phyloP scores from a whole-genome alignment of 495 filamentous ascomycete species.

The Parathielavia hyrcaniae region DNA sequence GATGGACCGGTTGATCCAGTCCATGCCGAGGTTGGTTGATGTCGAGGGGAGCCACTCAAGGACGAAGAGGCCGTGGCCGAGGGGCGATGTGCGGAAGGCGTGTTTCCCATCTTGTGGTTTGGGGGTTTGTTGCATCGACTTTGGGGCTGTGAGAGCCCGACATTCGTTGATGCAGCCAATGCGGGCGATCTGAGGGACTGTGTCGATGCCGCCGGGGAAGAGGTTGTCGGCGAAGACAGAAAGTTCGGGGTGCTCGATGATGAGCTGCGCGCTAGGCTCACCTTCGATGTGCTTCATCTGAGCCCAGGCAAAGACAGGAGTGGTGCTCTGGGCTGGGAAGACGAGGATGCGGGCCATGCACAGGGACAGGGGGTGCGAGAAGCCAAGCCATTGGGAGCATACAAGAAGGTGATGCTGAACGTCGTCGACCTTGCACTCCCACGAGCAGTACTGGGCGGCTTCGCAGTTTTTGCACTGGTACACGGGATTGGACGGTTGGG shows the following conservation, averaged over 20 bases:
- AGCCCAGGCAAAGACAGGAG: not conserved
- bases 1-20: slow-evolving; percentile 1
- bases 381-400: not conserved
- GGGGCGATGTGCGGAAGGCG: not conserved
- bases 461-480: not conserved
- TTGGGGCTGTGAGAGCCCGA: not conserved
- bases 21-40: not conserved
- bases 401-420: not conserved
- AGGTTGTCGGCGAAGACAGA: not conserved
- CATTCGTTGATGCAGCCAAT: not conserved
- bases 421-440: not conserved
- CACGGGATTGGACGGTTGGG: not conserved
- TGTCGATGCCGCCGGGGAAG: not conserved
- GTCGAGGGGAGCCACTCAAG: not conserved
- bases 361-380: not conserved
- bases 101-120: too few species aligned
- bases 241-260: not conserved
- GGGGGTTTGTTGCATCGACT: not conserved
- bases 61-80: not conserved
- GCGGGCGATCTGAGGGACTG: not conserved
- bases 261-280: not conserved
- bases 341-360: not conserved
- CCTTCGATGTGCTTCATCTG: not conserved
- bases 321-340: not conserved
- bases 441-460: not conserved